Evolutionary conservation across 2,329 filamentous ascomycete genomes (phyloP).

Genomic region (Colletotrichum musae): DNA sequence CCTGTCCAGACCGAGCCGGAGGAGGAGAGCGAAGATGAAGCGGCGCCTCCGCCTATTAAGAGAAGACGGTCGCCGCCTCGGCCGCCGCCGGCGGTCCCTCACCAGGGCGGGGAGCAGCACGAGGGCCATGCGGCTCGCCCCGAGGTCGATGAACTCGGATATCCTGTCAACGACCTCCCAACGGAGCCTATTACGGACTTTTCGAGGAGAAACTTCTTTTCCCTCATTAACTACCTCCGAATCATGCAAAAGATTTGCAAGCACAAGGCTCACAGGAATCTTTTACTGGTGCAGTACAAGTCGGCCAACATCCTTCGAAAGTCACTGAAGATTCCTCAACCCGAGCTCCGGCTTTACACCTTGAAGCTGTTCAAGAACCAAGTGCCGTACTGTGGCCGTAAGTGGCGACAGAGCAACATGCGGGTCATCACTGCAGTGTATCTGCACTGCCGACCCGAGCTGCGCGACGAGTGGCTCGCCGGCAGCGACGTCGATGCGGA

Average conservation of each 20-base stretch:
- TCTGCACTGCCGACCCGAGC: slow-evolving; percentile 90
- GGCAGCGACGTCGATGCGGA: slow-evolving; percentile 94
- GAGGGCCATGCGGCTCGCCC: slow-evolving; percentile 60
- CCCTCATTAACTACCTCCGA: slow-evolving; percentile 93
- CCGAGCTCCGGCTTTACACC: slow-evolving; percentile 89
- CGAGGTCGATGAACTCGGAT: slow-evolving; percentile 89
- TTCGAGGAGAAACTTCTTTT: slow-evolving; percentile 95
- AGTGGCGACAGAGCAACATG: slow-evolving; percentile 99
- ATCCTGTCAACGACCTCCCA: slow-evolving; percentile 80
- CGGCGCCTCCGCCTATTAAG: slow-evolving; percentile 87
- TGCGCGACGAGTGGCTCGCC: slow-evolving; percentile 94
- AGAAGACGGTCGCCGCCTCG: slow-evolving; percentile 64
- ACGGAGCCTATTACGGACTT: slow-evolving; percentile 87
- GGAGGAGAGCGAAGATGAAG: slow-evolving; percentile 77
- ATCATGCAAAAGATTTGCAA: slow-evolving; percentile 99
- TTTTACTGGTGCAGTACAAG: slow-evolving; percentile 96
- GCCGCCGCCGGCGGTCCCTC: slow-evolving; percentile 45
- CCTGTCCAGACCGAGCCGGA: slow-evolving; percentile 44
- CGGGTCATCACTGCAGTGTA: slow-evolving; percentile 98
- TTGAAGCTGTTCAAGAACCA: slow-evolving; percentile 99
- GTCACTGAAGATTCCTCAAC: slow-evolving; percentile 90
- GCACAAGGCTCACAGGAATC: slow-evolving; percentile 92
- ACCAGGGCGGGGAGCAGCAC: slow-evolving; percentile 47
- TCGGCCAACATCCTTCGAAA: slow-evolving; percentile 93
- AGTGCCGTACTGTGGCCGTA: slow-evolving; percentile 96